phyloP scores from a whole-genome alignment of 768 basidiomycete species.

The Lepiota venenata region DNA sequence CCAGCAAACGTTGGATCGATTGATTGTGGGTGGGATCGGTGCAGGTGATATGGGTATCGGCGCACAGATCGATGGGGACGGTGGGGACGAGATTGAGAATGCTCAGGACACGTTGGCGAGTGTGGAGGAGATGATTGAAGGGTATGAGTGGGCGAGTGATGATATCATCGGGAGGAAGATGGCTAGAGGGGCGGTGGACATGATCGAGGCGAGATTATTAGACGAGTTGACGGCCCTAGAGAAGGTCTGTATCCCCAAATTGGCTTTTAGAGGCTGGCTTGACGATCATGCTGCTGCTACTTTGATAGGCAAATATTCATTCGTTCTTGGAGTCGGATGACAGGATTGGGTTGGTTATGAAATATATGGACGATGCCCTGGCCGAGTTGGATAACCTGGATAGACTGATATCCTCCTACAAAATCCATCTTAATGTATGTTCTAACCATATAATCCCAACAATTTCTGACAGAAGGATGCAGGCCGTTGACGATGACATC shows the following conservation, averaged over 20 bases:
- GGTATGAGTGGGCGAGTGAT: conserved; percentile 94
- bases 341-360: conserved; percentile 79
- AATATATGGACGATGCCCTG: conserved; percentile 86
- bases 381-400: conserved; percentile 90
- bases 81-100: conserved; percentile 57
- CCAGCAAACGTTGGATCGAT: conserved; percentile 67
- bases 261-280: neutral
- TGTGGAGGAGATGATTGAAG: conserved; percentile 98
- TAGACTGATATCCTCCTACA: conserved; percentile 85
- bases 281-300: conserved; percentile 8
- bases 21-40: conserved; percentile 44
- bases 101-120: conserved; percentile 81
- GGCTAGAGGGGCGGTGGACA: conserved; percentile 74
- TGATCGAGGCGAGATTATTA: conserved; percentile 85
- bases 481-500: conserved; percentile 97
- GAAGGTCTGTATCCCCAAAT: conserved; percentile 51
- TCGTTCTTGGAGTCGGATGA: conserved; percentile 97
- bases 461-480: conserved; percentile 1
- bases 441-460: neutral
- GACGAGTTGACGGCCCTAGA: conserved; percentile 93
- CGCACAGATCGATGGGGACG: conserved; percentile 43
- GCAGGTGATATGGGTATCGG: conserved; percentile 19
- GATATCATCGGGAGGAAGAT: conserved; percentile 66
- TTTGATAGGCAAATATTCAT: conserved; percentile 87
- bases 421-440: conserved; percentile 91